Evolutionary conservation across 2,329 filamentous ascomycete species (phyloP), one percentile per base, ranked within the genome.

Genomic region (Talaromyces verruculosus): DNA sequence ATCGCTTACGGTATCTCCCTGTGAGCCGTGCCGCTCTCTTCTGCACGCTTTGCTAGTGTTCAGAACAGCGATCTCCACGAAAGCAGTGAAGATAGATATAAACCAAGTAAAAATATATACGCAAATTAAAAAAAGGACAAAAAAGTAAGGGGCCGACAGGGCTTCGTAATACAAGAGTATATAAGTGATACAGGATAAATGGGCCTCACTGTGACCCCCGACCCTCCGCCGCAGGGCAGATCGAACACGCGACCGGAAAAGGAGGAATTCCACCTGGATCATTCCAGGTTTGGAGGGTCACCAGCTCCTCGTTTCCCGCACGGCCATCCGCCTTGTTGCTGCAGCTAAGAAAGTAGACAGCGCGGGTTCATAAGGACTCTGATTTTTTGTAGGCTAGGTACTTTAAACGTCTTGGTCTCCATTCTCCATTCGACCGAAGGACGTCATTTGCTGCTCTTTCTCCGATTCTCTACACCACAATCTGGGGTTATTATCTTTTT

Each of bases 401-500:
- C 2, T 11, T 47, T 47, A 25, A 47, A 3, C 19, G n/a, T 43
- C 39, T 43, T 39, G 35, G 35, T 39, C 2, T 39, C 30, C 30
- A 30, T 33, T 37, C 39, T 51, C 49, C 49, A 53, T 53, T 53
- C 25, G 49, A 53, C 49, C 49, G 49, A 33, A 33, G 28, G 17
- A 53, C 49, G 49, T 53, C 49, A 53, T 53, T 53, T 53, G 49
- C 28, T 10, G 49, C 28, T 10, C 0, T 53, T 33, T 53, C 22
- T 15, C 6, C 22, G 11, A 49, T 17, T 49, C 45, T 28, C 5
- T n/a, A n/a, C 39, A n/a, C 25, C 25, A 41, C 39, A 41, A 41
- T 41, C 39, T 41, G 39, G 39, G 17, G 15, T 37, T 15, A 37
- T 37, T 37, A 15, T 37, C 35, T 5, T 37, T 37, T n/a, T 5